phyloP scores from a whole-genome alignment of 768 basidiomycete species.

The Pleurotus eryngii region DNA sequence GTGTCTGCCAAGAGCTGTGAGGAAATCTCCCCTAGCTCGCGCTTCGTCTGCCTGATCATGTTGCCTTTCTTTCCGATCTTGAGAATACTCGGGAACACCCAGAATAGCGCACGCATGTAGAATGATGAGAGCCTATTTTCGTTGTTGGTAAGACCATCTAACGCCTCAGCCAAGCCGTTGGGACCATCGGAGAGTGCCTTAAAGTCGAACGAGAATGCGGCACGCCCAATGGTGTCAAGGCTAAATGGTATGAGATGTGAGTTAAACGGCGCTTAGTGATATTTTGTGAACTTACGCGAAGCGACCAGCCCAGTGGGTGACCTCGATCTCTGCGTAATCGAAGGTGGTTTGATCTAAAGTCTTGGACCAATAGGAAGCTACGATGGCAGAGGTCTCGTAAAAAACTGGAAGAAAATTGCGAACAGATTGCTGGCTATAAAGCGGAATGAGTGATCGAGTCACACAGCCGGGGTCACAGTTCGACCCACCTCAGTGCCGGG shows the following conservation, averaged over 20 bases:
- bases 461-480: too few species aligned
- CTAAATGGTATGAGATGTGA: constrained; percentile 24
- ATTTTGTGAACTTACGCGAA: constrained; percentile 44
- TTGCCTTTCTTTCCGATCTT: constrained; percentile 55
- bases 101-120: constrained; percentile 63
- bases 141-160: constrained; percentile 60
- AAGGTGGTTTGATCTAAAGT: constrained; percentile 37
- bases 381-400: constrained; percentile 50
- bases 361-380: constrained; percentile 49
- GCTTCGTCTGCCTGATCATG: constrained; percentile 52
- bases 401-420: constrained; percentile 49
- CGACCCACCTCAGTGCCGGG: constrained; percentile 51
- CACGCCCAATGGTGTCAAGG: constrained; percentile 56
- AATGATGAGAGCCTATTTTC: constrained; percentile 56
- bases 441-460: too few species aligned
- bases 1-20: constrained; percentile 54
- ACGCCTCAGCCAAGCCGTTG: constrained; percentile 45
- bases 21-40: constrained; percentile 51
- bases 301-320: constrained; percentile 57
- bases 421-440: constrained; percentile 46
- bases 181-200: constrained; percentile 48
- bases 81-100: constrained; percentile 54
- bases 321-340: constrained; percentile 46
- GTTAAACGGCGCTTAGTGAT: background rate
- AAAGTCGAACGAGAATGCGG: constrained; percentile 66